phyloP scores from a whole-genome alignment of 306 rosid species.

The Sophora flavescens region DNA sequence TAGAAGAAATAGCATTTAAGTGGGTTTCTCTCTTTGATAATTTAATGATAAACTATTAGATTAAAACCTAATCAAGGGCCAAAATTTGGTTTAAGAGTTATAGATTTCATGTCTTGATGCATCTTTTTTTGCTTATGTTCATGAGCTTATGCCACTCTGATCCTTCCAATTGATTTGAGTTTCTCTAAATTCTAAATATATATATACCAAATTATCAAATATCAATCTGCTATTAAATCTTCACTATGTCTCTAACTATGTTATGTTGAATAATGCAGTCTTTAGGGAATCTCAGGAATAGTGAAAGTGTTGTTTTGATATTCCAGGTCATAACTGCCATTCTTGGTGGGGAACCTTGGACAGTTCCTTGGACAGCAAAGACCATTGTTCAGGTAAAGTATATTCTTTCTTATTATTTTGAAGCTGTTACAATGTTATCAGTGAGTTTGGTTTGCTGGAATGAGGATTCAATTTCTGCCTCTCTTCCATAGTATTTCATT shows the following conservation, averaged over 20 bases:
- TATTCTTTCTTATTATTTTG: conserved; percentile 36
- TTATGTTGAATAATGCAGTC: conserved; percentile 14
- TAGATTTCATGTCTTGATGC: background rate
- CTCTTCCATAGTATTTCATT: background rate
- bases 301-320: conserved; percentile 28
- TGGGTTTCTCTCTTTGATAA: conserved; percentile 5
- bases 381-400: conserved; percentile 65
- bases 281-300: conserved; percentile 20
- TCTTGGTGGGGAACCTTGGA: conserved; percentile 58
- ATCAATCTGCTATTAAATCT: conserved; percentile 14
- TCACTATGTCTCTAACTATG: background rate
- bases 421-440: conserved; percentile 14
- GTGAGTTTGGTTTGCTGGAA: conserved; percentile 28
- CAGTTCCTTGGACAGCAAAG: conserved; percentile 67
- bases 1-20: background rate
- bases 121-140: background rate
- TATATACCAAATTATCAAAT: background rate
- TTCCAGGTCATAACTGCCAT: conserved; percentile 50
- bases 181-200: background rate
- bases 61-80: too few relatives aligned
- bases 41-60: conserved; percentile 5
- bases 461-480: too few relatives aligned
- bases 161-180: conserved; percentile 34
- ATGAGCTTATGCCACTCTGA: conserved; percentile 18
- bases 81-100: too few relatives aligned